Conservation (phyloP, 176 grass and related monocot genomes). For the Eragrostis nindensis region DNA sequence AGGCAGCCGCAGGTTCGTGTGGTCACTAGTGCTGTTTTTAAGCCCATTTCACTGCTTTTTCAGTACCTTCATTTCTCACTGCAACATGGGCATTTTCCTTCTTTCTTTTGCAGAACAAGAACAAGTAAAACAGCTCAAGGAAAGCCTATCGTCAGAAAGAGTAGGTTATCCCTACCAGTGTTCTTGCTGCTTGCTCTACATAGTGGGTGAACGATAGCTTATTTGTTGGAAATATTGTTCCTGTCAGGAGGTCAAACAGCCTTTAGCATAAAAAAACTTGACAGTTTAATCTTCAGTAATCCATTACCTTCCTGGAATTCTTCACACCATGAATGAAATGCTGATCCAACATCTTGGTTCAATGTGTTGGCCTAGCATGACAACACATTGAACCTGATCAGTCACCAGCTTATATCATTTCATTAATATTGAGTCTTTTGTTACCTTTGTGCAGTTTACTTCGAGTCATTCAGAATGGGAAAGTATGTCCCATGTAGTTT, state of each 20-base stretch:
- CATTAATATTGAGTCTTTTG: not conserved
- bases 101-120: conserved; percentile 69
- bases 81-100: not conserved
- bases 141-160: conserved; percentile 72
- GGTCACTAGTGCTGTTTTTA: not conserved
- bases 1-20: conserved; percentile 62
- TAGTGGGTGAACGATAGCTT: not conserved
- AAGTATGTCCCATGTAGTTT: conserved; percentile 6
- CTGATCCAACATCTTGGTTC: conserved; percentile 1
- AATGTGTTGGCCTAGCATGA: conserved; percentile 1
- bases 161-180: conserved; percentile 42
- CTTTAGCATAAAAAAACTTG: conserved; percentile 23
- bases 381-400: too few species aligned
- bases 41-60: not conserved
- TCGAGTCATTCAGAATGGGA: not conserved
- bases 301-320: not conserved
- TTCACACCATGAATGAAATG: not conserved
- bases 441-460: not conserved
- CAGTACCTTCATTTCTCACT: not conserved
- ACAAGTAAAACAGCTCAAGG: conserved; percentile 50
- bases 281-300: not conserved
- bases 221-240: not conserved
- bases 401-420: too few species aligned
- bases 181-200: conserved; percentile 19
- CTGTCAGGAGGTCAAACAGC: not conserved